phyloP scores from a whole-genome alignment of 441 rosid genomes.

The Euphorbia celastroides region DNA sequence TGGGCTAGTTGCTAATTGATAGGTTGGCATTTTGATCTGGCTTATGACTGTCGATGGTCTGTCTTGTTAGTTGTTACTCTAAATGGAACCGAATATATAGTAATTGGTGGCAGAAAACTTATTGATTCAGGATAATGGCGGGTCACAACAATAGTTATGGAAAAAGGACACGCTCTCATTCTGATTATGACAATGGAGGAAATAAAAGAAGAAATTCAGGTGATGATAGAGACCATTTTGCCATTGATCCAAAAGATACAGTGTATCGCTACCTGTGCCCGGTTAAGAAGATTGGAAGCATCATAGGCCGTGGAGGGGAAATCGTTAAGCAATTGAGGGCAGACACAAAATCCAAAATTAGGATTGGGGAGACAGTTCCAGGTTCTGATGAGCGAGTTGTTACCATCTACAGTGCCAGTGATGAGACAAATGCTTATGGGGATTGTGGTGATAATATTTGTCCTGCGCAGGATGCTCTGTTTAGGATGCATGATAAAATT shows the following conservation, averaged over 20 bases:
- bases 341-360: conserved; percentile 82
- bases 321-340: conserved; percentile 80
- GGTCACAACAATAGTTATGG: conserved; percentile 81
- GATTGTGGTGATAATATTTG: conserved; percentile 53
- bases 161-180: conserved; percentile 68
- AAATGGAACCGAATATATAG: neutral
- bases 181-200: conserved; percentile 57
- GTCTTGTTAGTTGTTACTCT: neutral
- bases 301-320: conserved; percentile 96
- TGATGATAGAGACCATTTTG: conserved; percentile 63
- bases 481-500: conserved; percentile 78
- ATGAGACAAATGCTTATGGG: conserved; percentile 67
- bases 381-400: conserved; percentile 92
- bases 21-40: neutral
- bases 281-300: conserved; percentile 79
- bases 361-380: conserved; percentile 70
- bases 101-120: conserved; percentile 18
- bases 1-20: neutral
- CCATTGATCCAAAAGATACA: conserved; percentile 60
- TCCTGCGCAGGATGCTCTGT: conserved; percentile 94
- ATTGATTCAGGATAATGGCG: conserved; percentile 34
- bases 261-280: conserved; percentile 89
- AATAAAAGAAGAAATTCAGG: conserved; percentile 68
- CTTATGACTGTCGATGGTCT: neutral
- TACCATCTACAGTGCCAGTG: conserved; percentile 82